Conservation (phyloP, 441 rosid genomes). For the Manihot esculenta region DNA sequence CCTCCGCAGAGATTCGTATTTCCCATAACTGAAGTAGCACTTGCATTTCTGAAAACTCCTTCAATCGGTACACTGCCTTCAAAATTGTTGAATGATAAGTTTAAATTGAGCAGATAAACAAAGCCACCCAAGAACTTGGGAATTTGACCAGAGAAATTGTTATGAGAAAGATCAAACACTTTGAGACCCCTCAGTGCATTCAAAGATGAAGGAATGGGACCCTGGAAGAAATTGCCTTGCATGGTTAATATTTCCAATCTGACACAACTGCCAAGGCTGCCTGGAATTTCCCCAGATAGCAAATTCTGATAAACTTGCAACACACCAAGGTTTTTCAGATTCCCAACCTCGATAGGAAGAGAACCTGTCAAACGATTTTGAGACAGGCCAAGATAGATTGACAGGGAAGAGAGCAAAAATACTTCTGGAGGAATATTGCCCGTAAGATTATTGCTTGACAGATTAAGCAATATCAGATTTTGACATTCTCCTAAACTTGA, state of each 20-base stretch:
- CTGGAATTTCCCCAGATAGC: constrained; percentile 28
- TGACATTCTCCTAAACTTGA: constrained; percentile 31
- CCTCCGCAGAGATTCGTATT: constrained; percentile 29
- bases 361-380: constrained; percentile 16
- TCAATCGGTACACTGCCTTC: constrained; percentile 12
- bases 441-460: constrained; percentile 26
- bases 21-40: constrained; percentile 4
- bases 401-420: constrained; percentile 26
- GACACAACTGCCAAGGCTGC: constrained; percentile 21
- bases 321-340: neutral
- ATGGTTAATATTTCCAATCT: constrained; percentile 16
- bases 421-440: constrained; percentile 37
- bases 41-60: constrained; percentile 16
- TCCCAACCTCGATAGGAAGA: constrained; percentile 19
- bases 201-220: constrained; percentile 31
- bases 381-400: constrained; percentile 17
- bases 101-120: neutral
- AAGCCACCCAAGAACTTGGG: constrained; percentile 9
- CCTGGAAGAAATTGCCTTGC: constrained; percentile 25
- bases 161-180: constrained; percentile 25
- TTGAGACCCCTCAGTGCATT: constrained; percentile 23
- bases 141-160: constrained; percentile 24
- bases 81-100: constrained; percentile 17
- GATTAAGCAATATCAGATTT: constrained; percentile 23
- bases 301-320: constrained; percentile 9